Base-by-base conservation (phyloP, 2,329 filamentous ascomycete species). In the Botrytis deweyae region DNA sequence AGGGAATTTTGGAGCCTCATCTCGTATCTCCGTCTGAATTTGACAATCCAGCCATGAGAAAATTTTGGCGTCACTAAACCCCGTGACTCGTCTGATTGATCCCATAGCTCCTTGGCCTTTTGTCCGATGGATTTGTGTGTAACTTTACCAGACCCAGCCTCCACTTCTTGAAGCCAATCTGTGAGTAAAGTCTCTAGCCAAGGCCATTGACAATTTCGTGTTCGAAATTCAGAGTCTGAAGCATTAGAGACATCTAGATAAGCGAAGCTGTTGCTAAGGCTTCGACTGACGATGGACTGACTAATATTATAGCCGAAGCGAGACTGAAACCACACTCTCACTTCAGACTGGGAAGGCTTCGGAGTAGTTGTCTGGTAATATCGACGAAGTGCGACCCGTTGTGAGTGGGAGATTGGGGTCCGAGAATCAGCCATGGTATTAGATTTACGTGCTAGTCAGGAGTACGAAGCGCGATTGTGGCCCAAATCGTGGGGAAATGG, bases 271-370 rank as follows among this genome's bases (percentile, higher is more conserved):
- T 74, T 63, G 58, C 72, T 75, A 61, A 75, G 68, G 64, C 72
- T 75, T 72, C 68, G 68, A 61, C 74, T 75, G 42, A 72, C 67
- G 66, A 75, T 74, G n/a, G 74, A 75, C 63, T 75, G 72, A 61
- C 74, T 74, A 46, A 75, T 75, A 63, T 72, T 52, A 44, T 75
- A 69, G 64, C 74, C 74, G 52, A 75, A 75, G 36, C 66, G 72
- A 72, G 40, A 65, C 64, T 74, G 65, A 20, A 74, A 75, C 74
- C 68, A 75, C 69, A 52, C 58, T 69, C 40, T 75, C 22, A 75
- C 40, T 62, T 68, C 67, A 69, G 68, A 63, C n/a, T 75, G 74
- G 68, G 72, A 42, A 63, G 68, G 74, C 73, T 74, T 75, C 59
- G 72, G 73, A 42, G 69, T 69, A 33, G 62, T 72, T 36, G 72